Base-by-base conservation (phyloP, 768 basidiomycete species). In the Termitomyces sp. region DNA sequence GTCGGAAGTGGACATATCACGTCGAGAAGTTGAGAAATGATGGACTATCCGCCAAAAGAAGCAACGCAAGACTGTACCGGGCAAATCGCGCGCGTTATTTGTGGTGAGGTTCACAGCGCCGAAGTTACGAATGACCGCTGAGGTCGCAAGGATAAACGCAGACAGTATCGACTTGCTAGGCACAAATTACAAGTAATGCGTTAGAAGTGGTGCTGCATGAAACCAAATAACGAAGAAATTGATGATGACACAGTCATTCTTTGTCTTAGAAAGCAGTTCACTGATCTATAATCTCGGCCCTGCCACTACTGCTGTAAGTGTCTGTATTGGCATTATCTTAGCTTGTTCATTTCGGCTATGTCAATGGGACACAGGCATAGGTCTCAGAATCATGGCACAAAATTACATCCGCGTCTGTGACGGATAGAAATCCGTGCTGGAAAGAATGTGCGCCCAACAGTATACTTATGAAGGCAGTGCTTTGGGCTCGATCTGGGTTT, bases 1-100 rank as follows among this genome's bases (percentile, higher is more conserved):
- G 52, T 56, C 41, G 19, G 17, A 56, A 37, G 54, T 51, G 50
- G 57, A 58, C 54, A 53, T 56, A 59, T 59, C 56, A 59, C 54
- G 60, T 58, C 57, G 51, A 58, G 60, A 56, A 61, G 51, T 49
- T 53, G 41, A 57, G 52, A 56, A 46, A 35, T 57, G 49, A 56
- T 55, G 30, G 32, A 5, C 42, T 7, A 28, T 12, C 25, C 21
- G 30, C 9, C 16, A 10, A 37, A 34, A 34, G 14, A 21, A 48
- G 25, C 12, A 2, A 37, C 3, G 23, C 21, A 11, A 25, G 9
- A 25, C 2, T 3, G 16, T 37, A 32, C 23, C 48, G 19, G 12
- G 59, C 55, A 12, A 3, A 1, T 47, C n/a, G 40, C 25, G 56
- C 52, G 50, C 32, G 27, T 42, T 16, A n/a, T 37, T 14, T 37